Evolutionary conservation across 768 basidiomycete genomes (phyloP).

Genomic region (Boletus reticulatus): DNA sequence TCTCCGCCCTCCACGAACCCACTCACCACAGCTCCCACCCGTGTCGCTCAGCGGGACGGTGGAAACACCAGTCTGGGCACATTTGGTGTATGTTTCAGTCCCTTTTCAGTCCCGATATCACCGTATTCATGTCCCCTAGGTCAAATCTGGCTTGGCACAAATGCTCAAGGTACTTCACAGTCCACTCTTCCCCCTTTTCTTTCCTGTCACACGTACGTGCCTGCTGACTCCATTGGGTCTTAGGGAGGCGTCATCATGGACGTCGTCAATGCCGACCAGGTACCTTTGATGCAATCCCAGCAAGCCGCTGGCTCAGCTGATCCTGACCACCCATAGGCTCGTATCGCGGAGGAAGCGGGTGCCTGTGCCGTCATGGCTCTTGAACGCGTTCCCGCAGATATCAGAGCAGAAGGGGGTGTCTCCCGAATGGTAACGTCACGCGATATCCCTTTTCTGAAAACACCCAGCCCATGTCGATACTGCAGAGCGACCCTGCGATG

Average conservation of each 20-base stretch:
- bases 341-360: conserved; percentile 95
- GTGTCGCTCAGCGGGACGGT: conserved; percentile 49
- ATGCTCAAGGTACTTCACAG: conserved; percentile 77
- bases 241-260: conserved; percentile 95
- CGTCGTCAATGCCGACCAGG: conserved; percentile 78
- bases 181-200: not conserved
- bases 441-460: not conserved
- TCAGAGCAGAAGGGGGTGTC: conserved; percentile 88
- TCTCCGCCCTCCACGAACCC: conserved; percentile 1
- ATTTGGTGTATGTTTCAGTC: conserved; percentile 52
- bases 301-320: not conserved
- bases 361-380: conserved; percentile 98
- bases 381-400: conserved; percentile 94
- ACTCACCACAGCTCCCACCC: conserved; percentile 39
- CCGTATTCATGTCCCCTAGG: conserved; percentile 41
- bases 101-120: too few relatives aligned
- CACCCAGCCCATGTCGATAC: not conserved
- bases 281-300: conserved; percentile 4
- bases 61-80: conserved; percentile 64
- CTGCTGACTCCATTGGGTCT: not conserved
- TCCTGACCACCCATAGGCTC: conserved; percentile 53
- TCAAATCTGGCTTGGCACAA: conserved; percentile 92
- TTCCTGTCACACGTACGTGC: not conserved
- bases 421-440: conserved; percentile 79
- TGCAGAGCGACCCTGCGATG: conserved; percentile 88